Conservation (phyloP, 2,329 filamentous ascomycete species). For the Aspergillus glaucus region DNA sequence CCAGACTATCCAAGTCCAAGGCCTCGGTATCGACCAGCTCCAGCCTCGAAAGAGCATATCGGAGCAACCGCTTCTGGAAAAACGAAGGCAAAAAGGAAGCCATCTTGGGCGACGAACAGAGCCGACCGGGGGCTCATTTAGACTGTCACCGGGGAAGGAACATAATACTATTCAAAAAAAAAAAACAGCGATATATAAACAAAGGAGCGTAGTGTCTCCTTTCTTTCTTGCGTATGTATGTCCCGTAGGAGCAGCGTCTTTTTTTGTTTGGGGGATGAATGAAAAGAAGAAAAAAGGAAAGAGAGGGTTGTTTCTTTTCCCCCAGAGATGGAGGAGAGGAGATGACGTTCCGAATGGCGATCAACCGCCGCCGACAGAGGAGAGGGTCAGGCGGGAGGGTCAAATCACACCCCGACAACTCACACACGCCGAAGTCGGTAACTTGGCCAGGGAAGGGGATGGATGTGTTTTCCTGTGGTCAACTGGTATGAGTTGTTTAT, state of each 20-base stretch:
- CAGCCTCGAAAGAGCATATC: constrained; percentile 75
- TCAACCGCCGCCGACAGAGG: constrained; percentile 10
- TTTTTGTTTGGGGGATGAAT: background rate
- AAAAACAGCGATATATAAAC: background rate
- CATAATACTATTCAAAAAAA: constrained; percentile 11
- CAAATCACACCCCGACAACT: constrained; percentile 16
- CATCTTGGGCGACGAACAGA: constrained; percentile 46
- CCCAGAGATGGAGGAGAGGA: background rate
- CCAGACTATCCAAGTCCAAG: constrained; percentile 77
- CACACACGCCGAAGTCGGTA: constrained; percentile 1
- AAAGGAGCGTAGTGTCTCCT: background rate
- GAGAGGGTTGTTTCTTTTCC: background rate
- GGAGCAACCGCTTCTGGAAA: constrained; percentile 80
- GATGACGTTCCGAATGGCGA: constrained; percentile 27
- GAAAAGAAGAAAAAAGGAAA: background rate
- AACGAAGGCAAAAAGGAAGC: constrained; percentile 69
- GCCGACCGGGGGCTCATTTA: constrained; percentile 26
- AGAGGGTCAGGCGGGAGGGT: constrained; percentile 17
- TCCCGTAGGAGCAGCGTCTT: background rate
- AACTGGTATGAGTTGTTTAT: background rate
- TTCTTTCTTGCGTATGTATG: background rate
- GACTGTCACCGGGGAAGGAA: constrained; percentile 20
- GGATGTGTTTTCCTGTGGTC: background rate
- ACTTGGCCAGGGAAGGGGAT: background rate
- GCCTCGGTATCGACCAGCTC: constrained; percentile 84